These are phyloP conservation scores for Aspergillus hiratsukae DNA, from an alignment of 2,329 filamentous ascomycete genomes.

Conservation along the genomic window DNA sequence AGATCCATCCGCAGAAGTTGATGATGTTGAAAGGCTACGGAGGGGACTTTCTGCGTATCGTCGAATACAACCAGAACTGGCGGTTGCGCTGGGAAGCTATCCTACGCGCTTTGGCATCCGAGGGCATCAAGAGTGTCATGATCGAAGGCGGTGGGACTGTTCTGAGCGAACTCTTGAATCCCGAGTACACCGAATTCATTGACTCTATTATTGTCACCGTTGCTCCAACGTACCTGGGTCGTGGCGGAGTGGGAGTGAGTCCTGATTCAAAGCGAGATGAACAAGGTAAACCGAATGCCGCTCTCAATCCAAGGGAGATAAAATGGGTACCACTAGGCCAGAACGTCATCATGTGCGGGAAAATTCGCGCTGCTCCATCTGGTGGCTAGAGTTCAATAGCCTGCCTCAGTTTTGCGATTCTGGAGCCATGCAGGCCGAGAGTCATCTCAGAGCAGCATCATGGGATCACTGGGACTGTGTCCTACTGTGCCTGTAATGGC, in stretches of 20 bases:
- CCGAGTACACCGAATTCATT: constrained; percentile 58
- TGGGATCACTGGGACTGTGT: background rate
- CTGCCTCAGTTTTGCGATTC: background rate
- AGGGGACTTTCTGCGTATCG: constrained; percentile 42
- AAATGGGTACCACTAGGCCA: constrained; percentile 75
- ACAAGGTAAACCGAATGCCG: constrained; percentile 52
- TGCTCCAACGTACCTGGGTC: constrained; percentile 84
- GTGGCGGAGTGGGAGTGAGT: constrained; percentile 73
- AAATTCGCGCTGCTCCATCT: constrained; percentile 33
- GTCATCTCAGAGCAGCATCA: background rate
- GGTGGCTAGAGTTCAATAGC: constrained; percentile 3
- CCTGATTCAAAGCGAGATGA: constrained; percentile 56
- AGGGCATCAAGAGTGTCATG: constrained; percentile 76
- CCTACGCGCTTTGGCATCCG: constrained; percentile 51
- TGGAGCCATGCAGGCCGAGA: background rate
- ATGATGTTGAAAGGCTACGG: constrained; percentile 44
- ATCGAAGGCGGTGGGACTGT: constrained; percentile 81
- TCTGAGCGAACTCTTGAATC: constrained; percentile 73
- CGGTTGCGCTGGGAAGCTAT: constrained; percentile 63
- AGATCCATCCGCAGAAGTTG: constrained; percentile 45
- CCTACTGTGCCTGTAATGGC: background rate
- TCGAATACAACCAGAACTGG: constrained; percentile 36
- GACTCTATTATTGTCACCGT: constrained; percentile 82
- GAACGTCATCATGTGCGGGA: constrained; percentile 78
- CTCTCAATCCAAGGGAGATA: constrained; percentile 62